Conservation (phyloP, 805 yeast genomes). For the Kuraishia molischiana region DNA sequence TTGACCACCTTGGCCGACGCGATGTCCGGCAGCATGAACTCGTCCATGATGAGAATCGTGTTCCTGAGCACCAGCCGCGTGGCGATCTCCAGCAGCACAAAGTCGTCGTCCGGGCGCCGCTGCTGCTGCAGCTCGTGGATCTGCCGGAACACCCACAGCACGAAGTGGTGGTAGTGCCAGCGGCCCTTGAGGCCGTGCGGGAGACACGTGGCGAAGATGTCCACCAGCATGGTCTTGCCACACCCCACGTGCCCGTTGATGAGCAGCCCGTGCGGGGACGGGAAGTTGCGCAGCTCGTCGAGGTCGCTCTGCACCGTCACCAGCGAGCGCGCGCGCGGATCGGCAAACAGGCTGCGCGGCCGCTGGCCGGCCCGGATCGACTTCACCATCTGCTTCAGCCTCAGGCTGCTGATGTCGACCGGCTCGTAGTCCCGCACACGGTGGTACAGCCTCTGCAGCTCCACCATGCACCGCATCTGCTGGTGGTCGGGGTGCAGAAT, state of each 20-base stretch:
- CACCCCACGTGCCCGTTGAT: slow-evolving; percentile 64
- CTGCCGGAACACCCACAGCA: slow-evolving; percentile 56
- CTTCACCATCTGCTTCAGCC: slow-evolving; percentile 27
- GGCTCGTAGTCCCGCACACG: slow-evolving; percentile 54
- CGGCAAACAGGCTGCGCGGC: slow-evolving; percentile 3
- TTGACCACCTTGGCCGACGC: slow-evolving; percentile 65
- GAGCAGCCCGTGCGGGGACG: slow-evolving; percentile 56
- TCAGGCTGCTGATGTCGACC: slow-evolving; percentile 32
- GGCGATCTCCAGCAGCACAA: slow-evolving; percentile 57
- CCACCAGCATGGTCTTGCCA: slow-evolving; percentile 69
- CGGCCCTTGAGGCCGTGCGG: slow-evolving; percentile 57
- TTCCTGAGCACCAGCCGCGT: slow-evolving; percentile 47
- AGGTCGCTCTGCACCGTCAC: slow-evolving; percentile 47
- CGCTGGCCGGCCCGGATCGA: slow-evolving; percentile 9
- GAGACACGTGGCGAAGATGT: slow-evolving; percentile 54
- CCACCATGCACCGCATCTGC: slow-evolving; percentile 55
- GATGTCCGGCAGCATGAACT: slow-evolving; percentile 69
- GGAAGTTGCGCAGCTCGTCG: slow-evolving; percentile 42
- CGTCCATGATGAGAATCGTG: slow-evolving; percentile 57
- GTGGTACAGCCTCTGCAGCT: slow-evolving; percentile 49
- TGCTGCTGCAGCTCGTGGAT: slow-evolving; percentile 46
- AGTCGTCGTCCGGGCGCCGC: slow-evolving; percentile 45
- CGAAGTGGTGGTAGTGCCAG: slow-evolving; percentile 65
- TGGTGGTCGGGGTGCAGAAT: slow-evolving; percentile 40
- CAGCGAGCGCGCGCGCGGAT: slow-evolving; percentile 22